phyloP scores from a whole-genome alignment of 2,329 filamentous ascomycete species.

The Pyricularia grisea region DNA sequence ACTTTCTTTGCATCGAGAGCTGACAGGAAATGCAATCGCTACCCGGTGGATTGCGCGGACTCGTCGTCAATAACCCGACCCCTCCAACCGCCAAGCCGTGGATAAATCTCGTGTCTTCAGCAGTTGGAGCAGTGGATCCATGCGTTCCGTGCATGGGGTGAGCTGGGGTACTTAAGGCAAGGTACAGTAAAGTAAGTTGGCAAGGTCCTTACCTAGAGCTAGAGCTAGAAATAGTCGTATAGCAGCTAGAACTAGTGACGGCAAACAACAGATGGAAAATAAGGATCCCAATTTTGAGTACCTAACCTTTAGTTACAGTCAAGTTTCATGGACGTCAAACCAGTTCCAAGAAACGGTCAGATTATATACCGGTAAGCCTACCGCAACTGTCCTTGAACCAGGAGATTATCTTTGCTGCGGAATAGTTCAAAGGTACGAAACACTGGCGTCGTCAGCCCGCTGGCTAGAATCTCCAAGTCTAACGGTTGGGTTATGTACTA shows the following conservation, averaged over 20 bases:
- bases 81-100: conserved; percentile 7
- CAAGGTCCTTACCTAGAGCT: background rate
- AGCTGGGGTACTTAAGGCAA: background rate
- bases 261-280: background rate
- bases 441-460: background rate
- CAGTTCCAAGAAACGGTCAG: no score
- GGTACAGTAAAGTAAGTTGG: background rate
- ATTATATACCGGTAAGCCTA: no score
- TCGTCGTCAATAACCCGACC: conserved; percentile 4
- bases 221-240: background rate
- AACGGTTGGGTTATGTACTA: background rate
- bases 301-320: background rate
- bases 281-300: background rate
- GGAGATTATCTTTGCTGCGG: background rate
- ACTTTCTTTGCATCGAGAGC: background rate
- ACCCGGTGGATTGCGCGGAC: background rate
- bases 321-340: no score
- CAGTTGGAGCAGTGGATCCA: background rate
- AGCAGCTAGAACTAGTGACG: background rate
- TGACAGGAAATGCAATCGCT: background rate
- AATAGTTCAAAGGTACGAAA: background rate
- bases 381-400: no score
- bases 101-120: conserved; percentile 4
- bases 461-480: background rate
- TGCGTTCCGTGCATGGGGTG: conserved; percentile 2